phyloP scores from a whole-genome alignment of 2,329 filamentous ascomycete species.

The Acrocalymma vagum region DNA sequence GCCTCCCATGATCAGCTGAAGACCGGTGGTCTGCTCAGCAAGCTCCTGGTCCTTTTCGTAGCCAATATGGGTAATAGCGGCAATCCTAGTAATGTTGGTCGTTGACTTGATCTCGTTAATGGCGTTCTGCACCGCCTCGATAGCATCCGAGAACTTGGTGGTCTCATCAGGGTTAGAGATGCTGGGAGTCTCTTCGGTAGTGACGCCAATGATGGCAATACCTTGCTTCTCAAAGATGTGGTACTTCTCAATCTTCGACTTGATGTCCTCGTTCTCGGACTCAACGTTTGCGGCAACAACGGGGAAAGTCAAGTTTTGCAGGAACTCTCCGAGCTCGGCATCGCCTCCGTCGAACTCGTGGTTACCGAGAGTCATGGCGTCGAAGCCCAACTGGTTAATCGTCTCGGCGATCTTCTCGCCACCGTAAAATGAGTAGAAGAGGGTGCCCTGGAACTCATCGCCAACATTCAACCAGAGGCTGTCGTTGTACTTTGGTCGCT shows the following conservation, averaged over 20 bases:
- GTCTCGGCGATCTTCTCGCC: conserved; percentile 74
- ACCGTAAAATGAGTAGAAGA: conserved; percentile 73
- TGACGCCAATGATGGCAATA: conserved; percentile 71
- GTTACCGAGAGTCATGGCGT: conserved; percentile 73
- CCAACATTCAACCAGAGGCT: conserved; percentile 71
- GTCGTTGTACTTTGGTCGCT: conserved; percentile 66
- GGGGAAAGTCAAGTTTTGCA: conserved; percentile 71
- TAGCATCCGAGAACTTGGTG: conserved; percentile 67
- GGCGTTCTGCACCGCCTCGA: conserved; percentile 67
- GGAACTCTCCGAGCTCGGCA: conserved; percentile 67
- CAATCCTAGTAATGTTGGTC: conserved; percentile 70
- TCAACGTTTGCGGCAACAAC: conserved; percentile 70
- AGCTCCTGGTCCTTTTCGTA: conserved; percentile 71
- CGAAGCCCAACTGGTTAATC: conserved; percentile 71
- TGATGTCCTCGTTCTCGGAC: conserved; percentile 67
- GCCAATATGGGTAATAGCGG: conserved; percentile 73
- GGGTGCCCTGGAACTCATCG: conserved; percentile 75
- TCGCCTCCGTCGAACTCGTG: conserved; percentile 74
- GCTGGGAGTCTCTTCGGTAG: conserved; percentile 65
- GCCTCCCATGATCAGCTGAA: conserved; percentile 74
- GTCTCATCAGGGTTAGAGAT: conserved; percentile 67
- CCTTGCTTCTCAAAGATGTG: conserved; percentile 69
- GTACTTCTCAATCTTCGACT: conserved; percentile 71
- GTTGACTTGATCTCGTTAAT: conserved; percentile 69
- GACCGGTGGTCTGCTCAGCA: conserved; percentile 66